Evolutionary conservation across 2,329 filamentous ascomycete species (phyloP).

Genomic region (Verticillium zaregamsianum): DNA sequence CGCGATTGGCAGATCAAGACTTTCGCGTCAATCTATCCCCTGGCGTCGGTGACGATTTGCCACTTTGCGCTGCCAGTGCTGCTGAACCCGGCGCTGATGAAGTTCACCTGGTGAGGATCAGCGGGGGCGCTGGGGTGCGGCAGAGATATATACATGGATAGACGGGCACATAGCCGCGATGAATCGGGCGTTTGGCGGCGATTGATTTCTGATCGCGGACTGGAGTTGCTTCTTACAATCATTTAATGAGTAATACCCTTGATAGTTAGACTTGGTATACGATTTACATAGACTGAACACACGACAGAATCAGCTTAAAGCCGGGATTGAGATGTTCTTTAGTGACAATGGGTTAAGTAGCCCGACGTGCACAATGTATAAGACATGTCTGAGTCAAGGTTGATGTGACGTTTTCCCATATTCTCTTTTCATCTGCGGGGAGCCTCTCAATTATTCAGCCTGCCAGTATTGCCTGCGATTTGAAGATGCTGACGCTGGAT

Average conservation of each 20-base stretch:
- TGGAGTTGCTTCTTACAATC: neutral
- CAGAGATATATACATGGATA: neutral
- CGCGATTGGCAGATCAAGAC: conserved; percentile 50
- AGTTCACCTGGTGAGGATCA: conserved; percentile 48
- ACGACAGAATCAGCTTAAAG: neutral
- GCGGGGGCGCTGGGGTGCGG: neutral
- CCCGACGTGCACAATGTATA: too few relatives aligned
- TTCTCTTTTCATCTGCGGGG: too few relatives aligned
- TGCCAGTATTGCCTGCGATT: too few relatives aligned
- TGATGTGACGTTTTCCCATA: too few relatives aligned
- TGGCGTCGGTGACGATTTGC: conserved; percentile 44
- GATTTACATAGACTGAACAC: neutral
- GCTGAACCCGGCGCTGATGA: conserved; percentile 61
- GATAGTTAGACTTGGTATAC: neutral
- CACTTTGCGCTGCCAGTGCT: conserved; percentile 57
- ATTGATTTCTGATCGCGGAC: neutral
- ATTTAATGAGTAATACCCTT: neutral
- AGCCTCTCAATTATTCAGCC: too few relatives aligned
- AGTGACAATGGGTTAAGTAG: too few relatives aligned
- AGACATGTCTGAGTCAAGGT: too few relatives aligned
- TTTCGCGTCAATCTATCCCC: conserved; percentile 57
- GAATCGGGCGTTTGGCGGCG: neutral
- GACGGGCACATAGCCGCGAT: neutral
- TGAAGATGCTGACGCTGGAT: too few relatives aligned
- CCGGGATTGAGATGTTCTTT: too few relatives aligned